Percentiles rank a stretch among this genome's conserved stretches.
phyloP scores from a whole-genome alignment of 352 stramenopile genomes.

The Achlya hypogyna region DNA sequence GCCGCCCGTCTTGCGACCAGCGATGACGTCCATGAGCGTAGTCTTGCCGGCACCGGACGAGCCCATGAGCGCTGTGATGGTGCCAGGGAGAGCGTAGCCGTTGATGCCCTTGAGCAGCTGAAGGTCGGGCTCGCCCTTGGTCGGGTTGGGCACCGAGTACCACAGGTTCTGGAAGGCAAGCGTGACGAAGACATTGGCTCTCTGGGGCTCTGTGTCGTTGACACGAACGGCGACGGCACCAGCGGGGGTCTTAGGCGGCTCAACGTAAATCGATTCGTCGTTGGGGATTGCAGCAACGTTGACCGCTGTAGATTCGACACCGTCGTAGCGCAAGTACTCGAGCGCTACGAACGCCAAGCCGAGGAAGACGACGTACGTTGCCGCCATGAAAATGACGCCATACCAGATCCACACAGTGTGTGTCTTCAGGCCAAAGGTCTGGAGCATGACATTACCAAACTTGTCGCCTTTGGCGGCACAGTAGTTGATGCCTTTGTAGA shows the following conservation, averaged over 20 bases:
- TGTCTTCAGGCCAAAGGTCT: slow-evolving; percentile 31
- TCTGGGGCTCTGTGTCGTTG: background rate
- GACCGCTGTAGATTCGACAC: background rate
- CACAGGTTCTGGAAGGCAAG: slow-evolving; percentile 45
- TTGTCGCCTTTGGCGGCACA: background rate
- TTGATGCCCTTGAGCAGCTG: slow-evolving; percentile 35
- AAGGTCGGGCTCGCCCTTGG: slow-evolving; percentile 22
- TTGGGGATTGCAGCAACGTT: background rate
- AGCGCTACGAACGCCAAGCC: slow-evolving; percentile 22
- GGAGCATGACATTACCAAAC: slow-evolving; percentile 1
- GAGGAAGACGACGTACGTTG: slow-evolving; percentile 26
- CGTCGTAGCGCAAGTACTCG: slow-evolving; percentile 6
- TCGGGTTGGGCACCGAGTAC: slow-evolving; percentile 46
- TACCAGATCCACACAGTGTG: slow-evolving; percentile 26
- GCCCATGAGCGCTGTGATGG: slow-evolving; percentile 65
- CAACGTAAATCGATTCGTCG: too few relatives aligned
- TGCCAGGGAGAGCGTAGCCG: slow-evolving; percentile 41
- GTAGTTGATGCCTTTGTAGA: slow-evolving; percentile 21
- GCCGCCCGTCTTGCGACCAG: slow-evolving; percentile 84
- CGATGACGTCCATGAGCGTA: slow-evolving; percentile 92
- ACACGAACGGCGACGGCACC: background rate
- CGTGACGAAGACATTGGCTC: too few relatives aligned
- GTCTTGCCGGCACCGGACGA: slow-evolving; percentile 84
- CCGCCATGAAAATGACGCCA: slow-evolving; percentile 21
- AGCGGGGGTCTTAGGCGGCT: background rate